phyloP scores from a whole-genome alignment of 305 asterid genomes.

The Fraxinus angustifolia region DNA sequence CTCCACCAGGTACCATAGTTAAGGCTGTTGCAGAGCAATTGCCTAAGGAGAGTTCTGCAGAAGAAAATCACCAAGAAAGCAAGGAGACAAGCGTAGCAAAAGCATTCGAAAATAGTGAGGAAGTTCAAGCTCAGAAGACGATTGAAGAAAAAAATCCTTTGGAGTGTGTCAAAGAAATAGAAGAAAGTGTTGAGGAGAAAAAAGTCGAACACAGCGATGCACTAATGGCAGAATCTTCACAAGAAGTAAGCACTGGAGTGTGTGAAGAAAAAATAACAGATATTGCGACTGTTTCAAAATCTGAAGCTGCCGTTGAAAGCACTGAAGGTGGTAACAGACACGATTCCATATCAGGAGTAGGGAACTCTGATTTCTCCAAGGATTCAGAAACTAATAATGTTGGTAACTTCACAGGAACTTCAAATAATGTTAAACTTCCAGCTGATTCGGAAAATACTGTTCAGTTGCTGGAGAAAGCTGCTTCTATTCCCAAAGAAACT shows the following conservation, averaged over 20 bases:
- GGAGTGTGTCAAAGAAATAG: slow-evolving; percentile 26
- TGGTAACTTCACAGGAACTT: slow-evolving; percentile 23
- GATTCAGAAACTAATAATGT: slow-evolving; percentile 27
- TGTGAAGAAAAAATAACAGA: slow-evolving; percentile 31
- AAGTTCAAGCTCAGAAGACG: slow-evolving; percentile 30
- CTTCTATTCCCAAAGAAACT: slow-evolving; percentile 19
- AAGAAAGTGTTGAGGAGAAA: slow-evolving; percentile 25
- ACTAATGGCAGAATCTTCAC: slow-evolving; percentile 21
- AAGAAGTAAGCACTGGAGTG: slow-evolving; percentile 22
- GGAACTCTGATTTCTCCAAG: slow-evolving; percentile 31
- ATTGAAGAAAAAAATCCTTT: slow-evolving; percentile 29
- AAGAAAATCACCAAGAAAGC: slow-evolving; percentile 27
- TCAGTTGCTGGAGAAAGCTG: slow-evolving; percentile 33
- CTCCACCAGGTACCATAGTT: slow-evolving; percentile 73
- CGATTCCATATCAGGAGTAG: slow-evolving; percentile 28
- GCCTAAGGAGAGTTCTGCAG: slow-evolving; percentile 41
- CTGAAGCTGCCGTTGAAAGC: slow-evolving; percentile 28
- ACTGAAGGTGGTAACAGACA: slow-evolving; percentile 23
- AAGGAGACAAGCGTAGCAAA: slow-evolving; percentile 30
- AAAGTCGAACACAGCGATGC: slow-evolving; percentile 14
- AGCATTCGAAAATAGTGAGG: slow-evolving; percentile 23
- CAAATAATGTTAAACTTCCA: slow-evolving; percentile 24
- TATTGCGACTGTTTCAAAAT: slow-evolving; percentile 24
- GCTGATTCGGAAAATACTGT: slow-evolving; percentile 25
- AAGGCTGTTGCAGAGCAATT: slow-evolving; percentile 63